Evolutionary conservation across 345 rosid species (phyloP).

Genomic region (Citrus glauca): DNA sequence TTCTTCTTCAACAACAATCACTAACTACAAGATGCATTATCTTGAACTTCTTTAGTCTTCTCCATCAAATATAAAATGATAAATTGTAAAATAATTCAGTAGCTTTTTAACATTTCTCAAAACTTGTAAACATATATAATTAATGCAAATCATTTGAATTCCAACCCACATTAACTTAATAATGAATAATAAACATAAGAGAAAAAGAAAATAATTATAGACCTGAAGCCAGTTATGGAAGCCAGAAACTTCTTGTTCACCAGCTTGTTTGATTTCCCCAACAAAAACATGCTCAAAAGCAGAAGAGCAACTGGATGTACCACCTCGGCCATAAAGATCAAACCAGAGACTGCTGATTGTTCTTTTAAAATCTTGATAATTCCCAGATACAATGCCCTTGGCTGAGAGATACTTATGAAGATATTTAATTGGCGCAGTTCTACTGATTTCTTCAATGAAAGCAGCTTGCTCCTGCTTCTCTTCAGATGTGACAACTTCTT

Average conservation of each 20-base stretch:
- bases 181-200: background rate
- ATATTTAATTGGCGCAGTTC: conserved; percentile 83
- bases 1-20: background rate
- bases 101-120: background rate
- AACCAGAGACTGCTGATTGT: conserved; percentile 78
- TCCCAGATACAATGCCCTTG: conserved; percentile 60
- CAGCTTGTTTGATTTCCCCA: conserved; percentile 81
- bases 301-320: conserved; percentile 75
- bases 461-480: conserved; percentile 89
- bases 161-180: background rate
- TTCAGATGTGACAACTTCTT: conserved; percentile 77
- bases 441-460: conserved; percentile 87
- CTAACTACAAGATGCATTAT: background rate
- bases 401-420: conserved; percentile 63
- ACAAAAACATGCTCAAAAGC: conserved; percentile 98
- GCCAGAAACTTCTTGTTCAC: conserved; percentile 72
- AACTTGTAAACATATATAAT: background rate
- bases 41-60: background rate
- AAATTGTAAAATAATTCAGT: background rate
- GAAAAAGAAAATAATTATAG: background rate
- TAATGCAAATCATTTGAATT: background rate
- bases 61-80: background rate
- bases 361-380: conserved; percentile 70
- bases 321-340: conserved; percentile 81
- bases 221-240: conserved; percentile 99